Evolutionary conservation across 371 early-diverging fungal species (phyloP).

Genomic region (Umbelopsis sp.): DNA sequence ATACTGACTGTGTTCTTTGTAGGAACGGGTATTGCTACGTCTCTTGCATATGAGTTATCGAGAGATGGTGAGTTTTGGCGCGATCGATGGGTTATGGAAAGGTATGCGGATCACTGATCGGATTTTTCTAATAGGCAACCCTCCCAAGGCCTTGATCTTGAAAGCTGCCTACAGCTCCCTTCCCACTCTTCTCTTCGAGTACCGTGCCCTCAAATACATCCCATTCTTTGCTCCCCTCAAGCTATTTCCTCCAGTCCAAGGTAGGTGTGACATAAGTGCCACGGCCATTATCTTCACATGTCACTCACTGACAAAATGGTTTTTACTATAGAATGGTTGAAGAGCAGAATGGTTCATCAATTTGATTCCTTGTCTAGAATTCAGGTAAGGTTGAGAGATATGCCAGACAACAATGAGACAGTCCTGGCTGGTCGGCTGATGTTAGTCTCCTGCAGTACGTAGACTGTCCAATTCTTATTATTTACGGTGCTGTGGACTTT

Average conservation of each 20-base stretch:
- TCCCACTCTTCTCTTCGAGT: slow-evolving; percentile 46
- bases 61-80: slow-evolving; percentile 28
- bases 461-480: slow-evolving; percentile 40
- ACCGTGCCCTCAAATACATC: slow-evolving; percentile 33
- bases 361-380: slow-evolving; percentile 49
- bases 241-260: slow-evolving; percentile 33
- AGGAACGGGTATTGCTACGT: slow-evolving; percentile 51
- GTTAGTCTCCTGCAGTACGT: slow-evolving; percentile 28
- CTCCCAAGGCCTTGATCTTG: slow-evolving; percentile 44
- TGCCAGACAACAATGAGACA: no score
- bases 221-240: slow-evolving; percentile 44
- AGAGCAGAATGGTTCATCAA: slow-evolving; percentile 33
- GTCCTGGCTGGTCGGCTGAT: no score
- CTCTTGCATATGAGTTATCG: slow-evolving; percentile 43
- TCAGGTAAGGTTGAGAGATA: slow-evolving; percentile 27
- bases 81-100: neutral
- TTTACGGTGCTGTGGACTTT: slow-evolving; percentile 38
- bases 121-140: slow-evolving; percentile 22
- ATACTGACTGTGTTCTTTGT: neutral
- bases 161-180: slow-evolving; percentile 51
- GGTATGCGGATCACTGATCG: neutral
- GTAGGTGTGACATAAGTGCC: slow-evolving; percentile 24
- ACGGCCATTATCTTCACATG: neutral
- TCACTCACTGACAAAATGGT: neutral
- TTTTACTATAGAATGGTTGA: slow-evolving; percentile 33